Percentiles rank a stretch among this genome's conserved stretches.
Conservation (phyloP, 306 rosid species). For the Dalbergia cultrata region DNA sequence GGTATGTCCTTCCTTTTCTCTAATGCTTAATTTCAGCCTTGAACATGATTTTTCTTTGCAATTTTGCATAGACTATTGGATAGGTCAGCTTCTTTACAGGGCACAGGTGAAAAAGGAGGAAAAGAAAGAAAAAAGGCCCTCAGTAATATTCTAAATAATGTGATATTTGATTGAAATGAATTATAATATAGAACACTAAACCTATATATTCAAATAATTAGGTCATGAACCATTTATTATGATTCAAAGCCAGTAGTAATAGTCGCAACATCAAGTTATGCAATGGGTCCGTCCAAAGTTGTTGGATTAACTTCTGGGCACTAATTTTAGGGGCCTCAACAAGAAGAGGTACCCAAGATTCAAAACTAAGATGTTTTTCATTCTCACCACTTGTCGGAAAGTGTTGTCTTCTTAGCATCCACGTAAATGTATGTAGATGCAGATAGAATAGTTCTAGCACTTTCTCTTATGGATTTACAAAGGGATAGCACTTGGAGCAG, state of each 20-base stretch:
- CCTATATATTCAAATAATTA: background rate
- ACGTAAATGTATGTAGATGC: background rate
- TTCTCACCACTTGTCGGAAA: background rate
- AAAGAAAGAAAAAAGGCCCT: constrained; percentile 6
- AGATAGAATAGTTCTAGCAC: background rate
- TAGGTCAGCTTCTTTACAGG: background rate
- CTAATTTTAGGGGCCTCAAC: background rate
- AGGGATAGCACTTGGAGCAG: background rate
- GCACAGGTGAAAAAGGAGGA: background rate
- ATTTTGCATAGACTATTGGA: background rate
- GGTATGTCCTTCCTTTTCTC: constrained; percentile 8
- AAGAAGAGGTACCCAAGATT: background rate
- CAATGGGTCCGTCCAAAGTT: too few species aligned
- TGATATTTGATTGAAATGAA: constrained; percentile 1
- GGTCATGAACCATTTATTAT: background rate
- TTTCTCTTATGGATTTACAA: background rate
- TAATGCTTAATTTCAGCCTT: background rate
- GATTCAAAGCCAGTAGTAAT: too few species aligned
- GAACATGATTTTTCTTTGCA: background rate
- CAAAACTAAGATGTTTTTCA: background rate
- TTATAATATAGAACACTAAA: background rate
- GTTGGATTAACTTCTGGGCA: too few species aligned
- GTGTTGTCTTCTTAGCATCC: background rate
- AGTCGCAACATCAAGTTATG: too few species aligned
- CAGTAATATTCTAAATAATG: background rate